Evolutionary conservation across 257 asterid species (phyloP), one percentile per base, ranked within the genome.

Genomic region (Paulownia fortunei): DNA sequence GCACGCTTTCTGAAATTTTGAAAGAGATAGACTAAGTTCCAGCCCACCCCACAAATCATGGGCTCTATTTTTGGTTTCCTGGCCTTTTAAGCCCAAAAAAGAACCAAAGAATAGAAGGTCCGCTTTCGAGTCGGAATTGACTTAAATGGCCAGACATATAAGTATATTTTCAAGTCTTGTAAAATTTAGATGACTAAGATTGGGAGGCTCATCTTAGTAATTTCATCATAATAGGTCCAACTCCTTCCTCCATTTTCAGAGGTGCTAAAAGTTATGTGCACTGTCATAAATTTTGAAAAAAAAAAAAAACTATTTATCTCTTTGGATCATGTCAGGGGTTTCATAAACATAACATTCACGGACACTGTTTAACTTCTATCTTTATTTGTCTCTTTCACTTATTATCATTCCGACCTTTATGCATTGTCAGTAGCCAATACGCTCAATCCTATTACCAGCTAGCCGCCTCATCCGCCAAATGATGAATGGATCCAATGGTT

Each of bases 381-480:
- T 11, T 1, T 6, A n/a, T 46, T 61, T n/a, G 44, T 34, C 34
- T 18, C 12, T 46, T 13, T 64, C 54, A 75, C 52, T 47, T 30
- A 11, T 21, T 51, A 12, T 26, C 26, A 63, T 34, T 64, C 39
- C 6, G 11, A 63, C 27, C 64, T 61, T 51, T 49, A 75, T 7
- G 23, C 60, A 19, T 5, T 8, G 19, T 5, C n/a, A 16, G 24
- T 26, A 18, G 61, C 51, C 58, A 36, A 72, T 72, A 18, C 54
- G 77, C 71, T 73, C 60, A 58, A 27, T 18, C 70, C 47, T 24
- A 74, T 39, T 39, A 41, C 56, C 36, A 23, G 23, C 73, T 67
- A 23, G 58, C 21, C 6, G 39, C 59, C 73, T 41, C 13, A 67
- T 42, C 18, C 23, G 10, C 30, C 37, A 12, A 11, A 23, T 46